A percentile compares a stretch with the other conserved stretches of the same genome.
These are phyloP conservation scores for Gypsophila paniculata DNA, from an alignment of 179 eudicot genomes.

Conservation along the genomic window DNA sequence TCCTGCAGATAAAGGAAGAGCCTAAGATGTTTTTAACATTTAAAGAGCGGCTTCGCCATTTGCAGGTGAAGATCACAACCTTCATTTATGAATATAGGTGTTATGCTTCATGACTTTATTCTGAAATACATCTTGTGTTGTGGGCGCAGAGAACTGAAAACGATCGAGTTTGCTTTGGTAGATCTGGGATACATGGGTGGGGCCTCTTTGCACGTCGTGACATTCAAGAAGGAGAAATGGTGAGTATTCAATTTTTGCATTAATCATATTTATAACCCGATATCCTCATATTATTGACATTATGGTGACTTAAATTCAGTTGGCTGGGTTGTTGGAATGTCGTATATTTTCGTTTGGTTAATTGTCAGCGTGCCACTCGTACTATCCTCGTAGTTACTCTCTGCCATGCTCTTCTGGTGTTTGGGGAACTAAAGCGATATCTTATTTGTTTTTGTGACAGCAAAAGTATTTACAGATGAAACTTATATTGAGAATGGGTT, in stretches of 20 bases:
- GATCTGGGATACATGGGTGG: slow-evolving; percentile 98
- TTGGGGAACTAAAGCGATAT: background rate
- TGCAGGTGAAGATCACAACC: slow-evolving; percentile 48
- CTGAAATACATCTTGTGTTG: slow-evolving; percentile 15
- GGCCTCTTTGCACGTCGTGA: slow-evolving; percentile 90
- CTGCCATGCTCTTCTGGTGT: background rate
- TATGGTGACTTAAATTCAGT: background rate
- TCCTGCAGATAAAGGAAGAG: slow-evolving; percentile 59
- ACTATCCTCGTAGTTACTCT: background rate
- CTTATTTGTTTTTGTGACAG: background rate
- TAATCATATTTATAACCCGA: background rate
- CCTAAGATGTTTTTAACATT: slow-evolving; percentile 70
- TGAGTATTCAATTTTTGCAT: slow-evolving; percentile 25
- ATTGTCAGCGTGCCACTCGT: background rate
- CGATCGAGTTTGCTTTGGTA: slow-evolving; percentile 91
- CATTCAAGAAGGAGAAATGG: slow-evolving; percentile 99
- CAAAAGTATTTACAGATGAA: background rate
- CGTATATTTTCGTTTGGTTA: background rate
- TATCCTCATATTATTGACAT: slow-evolving; percentile 5
- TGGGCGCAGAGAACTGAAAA: slow-evolving; percentile 76
- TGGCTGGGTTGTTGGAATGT: background rate
- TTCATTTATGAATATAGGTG: background rate
- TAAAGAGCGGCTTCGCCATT: slow-evolving; percentile 72
- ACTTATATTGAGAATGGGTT: background rate
- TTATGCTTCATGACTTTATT: slow-evolving; percentile 6